Percentiles rank a stretch among this genome's conserved stretches.
phyloP scores from a whole-genome alignment of 148 eudicot species.

The Chenopodium berlandieri region DNA sequence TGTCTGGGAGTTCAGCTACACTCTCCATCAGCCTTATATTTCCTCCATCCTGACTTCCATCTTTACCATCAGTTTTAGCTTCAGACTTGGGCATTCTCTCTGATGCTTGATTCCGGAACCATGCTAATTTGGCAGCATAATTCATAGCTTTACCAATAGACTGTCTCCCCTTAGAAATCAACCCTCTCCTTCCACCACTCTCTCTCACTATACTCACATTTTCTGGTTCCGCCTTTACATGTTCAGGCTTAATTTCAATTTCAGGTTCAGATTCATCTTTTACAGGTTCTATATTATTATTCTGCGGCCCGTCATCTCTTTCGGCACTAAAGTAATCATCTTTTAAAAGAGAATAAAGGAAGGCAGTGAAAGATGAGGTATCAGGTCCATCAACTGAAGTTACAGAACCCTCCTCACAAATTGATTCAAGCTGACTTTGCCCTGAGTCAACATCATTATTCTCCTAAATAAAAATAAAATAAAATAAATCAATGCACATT shows the following conservation, averaged over 20 bases:
- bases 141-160: conserved; percentile 64
- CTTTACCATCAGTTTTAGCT: conserved; percentile 30
- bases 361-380: conserved; percentile 92
- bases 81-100: conserved; percentile 43
- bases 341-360: conserved; percentile 59
- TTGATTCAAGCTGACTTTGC: conserved; percentile 36
- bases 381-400: conserved; percentile 71
- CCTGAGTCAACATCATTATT: conserved; percentile 40
- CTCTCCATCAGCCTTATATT: conserved; percentile 35
- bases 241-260: conserved; percentile 25
- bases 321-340: conserved; percentile 46
- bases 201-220: conserved; percentile 38
- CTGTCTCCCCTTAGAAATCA: conserved; percentile 73
- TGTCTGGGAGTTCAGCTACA: conserved; percentile 55
- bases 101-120: conserved; percentile 51
- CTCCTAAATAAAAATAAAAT: conserved; percentile 35
- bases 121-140: conserved; percentile 63
- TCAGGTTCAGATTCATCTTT: conserved; percentile 31
- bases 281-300: conserved; percentile 32
- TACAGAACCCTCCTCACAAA: conserved; percentile 45
- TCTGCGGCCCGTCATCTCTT: conserved; percentile 31
- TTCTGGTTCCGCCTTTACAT: conserved; percentile 27
- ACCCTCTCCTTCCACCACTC: conserved; percentile 58
- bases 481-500: background rate
- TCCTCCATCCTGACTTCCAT: conserved; percentile 33